phyloP scores from a whole-genome alignment of 306 rosid species.

The Castanea sativa region DNA sequence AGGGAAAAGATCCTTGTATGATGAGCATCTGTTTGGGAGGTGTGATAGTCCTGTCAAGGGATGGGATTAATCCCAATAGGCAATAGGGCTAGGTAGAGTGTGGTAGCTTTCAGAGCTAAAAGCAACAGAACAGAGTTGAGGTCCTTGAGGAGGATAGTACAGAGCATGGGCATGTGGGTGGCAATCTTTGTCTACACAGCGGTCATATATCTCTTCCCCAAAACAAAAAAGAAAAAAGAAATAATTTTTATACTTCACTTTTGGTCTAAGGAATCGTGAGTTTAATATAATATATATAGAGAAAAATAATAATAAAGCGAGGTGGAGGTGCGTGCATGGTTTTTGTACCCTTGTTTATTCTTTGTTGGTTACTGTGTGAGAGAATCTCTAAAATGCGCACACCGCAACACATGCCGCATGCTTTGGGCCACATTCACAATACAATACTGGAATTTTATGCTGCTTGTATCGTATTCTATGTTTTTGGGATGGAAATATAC shows the following conservation, averaged over 20 bases:
- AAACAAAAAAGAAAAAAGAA: not conserved
- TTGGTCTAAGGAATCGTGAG: not conserved
- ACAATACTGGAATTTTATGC: not conserved
- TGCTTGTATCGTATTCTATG: not conserved
- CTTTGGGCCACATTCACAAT: not conserved
- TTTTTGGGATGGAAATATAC: not conserved
- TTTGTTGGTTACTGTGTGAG: constrained; percentile 30
- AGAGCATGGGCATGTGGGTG: not conserved
- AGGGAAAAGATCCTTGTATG: not conserved
- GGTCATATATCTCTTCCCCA: too few relatives aligned
- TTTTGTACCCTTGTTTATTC: constrained; percentile 12
- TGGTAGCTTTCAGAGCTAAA: not conserved
- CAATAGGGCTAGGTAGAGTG: not conserved
- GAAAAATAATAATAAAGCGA: constrained; percentile 23
- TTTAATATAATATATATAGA: too few relatives aligned
- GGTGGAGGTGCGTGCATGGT: constrained; percentile 10
- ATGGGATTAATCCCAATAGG: not conserved
- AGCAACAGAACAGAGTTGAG: not conserved
- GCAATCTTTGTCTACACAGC: not conserved
- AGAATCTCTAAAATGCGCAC: constrained; percentile 21
- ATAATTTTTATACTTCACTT: not conserved
- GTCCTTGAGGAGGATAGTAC: too few relatives aligned
- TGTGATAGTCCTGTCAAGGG: not conserved
- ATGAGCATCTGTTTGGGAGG: not conserved
- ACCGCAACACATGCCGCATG: constrained; percentile 11